Percentiles rank a stretch among this genome's conserved stretches.
These are phyloP conservation scores for Gentiana macrophylla DNA, from an alignment of 257 asterid genomes.

Conservation along the genomic window DNA sequence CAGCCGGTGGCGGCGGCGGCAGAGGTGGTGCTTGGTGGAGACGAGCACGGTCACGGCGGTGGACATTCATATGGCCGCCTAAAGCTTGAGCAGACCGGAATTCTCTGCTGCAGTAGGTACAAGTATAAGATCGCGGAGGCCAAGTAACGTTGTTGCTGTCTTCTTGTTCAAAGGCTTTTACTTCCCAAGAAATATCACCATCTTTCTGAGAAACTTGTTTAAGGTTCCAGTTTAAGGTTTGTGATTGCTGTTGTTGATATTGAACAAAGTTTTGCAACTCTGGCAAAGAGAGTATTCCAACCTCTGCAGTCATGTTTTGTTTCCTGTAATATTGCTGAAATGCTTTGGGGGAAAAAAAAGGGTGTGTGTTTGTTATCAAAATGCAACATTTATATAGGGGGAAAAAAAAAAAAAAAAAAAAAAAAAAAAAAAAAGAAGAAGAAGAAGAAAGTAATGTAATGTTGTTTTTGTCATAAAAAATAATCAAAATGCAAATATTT, in stretches of 20 bases:
- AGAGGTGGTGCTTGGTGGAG: conserved; percentile 24
- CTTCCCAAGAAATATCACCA: conserved; percentile 56
- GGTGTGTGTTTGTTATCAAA: too few species aligned
- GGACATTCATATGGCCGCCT: conserved; percentile 85
- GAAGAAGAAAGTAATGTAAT: too few species aligned
- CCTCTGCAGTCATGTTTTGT: conserved; percentile 25
- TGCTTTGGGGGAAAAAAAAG: too few species aligned
- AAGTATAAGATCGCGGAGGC: conserved; percentile 66
- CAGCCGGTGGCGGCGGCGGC: too few species aligned
- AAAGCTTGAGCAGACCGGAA: conserved; percentile 75
- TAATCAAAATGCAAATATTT: too few species aligned
- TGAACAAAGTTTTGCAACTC: conserved; percentile 11
- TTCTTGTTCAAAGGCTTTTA: conserved; percentile 49
- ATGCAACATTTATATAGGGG: too few species aligned
- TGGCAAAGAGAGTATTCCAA: conserved; percentile 15
- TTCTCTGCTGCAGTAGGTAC: conserved; percentile 52
- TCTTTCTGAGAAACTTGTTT: conserved; percentile 15
- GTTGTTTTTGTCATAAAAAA: too few species aligned
- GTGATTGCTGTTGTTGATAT: conserved; percentile 8
- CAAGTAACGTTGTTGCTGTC: conserved; percentile 44
- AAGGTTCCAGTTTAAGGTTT: conserved; percentile 27
- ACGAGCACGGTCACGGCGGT: conserved; percentile 61
- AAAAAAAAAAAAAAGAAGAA: too few species aligned
- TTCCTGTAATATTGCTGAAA: too few species aligned
- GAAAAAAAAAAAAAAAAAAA: too few species aligned